Base-by-base conservation (phyloP, 345 rosid species). In the Corchorus olitorius region DNA sequence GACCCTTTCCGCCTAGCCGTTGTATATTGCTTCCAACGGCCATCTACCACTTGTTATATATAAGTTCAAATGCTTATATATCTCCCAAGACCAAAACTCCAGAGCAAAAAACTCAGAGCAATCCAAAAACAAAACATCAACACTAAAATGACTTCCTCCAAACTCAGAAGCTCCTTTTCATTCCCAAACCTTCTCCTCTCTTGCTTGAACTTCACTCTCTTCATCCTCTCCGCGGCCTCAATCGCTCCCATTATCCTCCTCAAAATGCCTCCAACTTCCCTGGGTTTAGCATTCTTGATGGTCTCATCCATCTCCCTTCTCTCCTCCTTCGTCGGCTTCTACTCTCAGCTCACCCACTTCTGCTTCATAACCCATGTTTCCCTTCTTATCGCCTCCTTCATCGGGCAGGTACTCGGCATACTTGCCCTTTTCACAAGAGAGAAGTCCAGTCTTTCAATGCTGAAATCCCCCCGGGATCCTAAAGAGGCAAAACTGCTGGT, bases 401-500 rank as follows among this genome's bases (percentile, higher is more conserved):
- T 78, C 0, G 91, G 93, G 1, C 92, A 88, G 67, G 20, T 83
- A 2, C 80, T 88, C 2, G 49, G 80, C 39, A 64, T 81, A 6
- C 37, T 89, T 65, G 85, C 81, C 19, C 65, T 91, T 48, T 88
- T 89, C 64, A 77, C 89, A 0, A 81, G 70, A 76, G 93, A 91
- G 58, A 82, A 33, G 58, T 63, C 85, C 0, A 86, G 93, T 52
- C 87, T 89, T n/a, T 76, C 83, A 3, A 65, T 85, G 88, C 79
- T 88, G 56, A 82, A 78, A 67, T 82, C 92, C 13, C 53, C 62
- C 2, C 65, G 88, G 69, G 93, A 91, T 73, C 82, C 87, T 0
- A 88, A 60, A 65, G 93, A 89, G 81, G 87, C 90, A 1, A 91
- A 87, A 81, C 37, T 89, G 12, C 77, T 91, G 81, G 88, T 83